Evolutionary conservation across 148 eudicot genomes (phyloP).

Genomic region (Selenicereus undatus): DNA sequence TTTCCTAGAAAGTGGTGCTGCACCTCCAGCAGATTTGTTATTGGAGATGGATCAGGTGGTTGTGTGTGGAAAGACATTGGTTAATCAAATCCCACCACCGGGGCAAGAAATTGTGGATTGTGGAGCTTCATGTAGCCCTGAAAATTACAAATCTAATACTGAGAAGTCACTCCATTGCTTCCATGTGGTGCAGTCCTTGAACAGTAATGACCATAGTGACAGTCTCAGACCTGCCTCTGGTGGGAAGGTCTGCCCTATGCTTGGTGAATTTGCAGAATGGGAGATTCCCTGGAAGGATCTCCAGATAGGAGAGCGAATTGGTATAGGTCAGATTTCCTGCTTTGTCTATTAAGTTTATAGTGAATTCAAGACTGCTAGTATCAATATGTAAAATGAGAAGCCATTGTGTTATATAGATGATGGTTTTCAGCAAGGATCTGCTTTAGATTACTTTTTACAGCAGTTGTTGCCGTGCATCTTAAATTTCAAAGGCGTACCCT

Average conservation of each 20-base stretch:
- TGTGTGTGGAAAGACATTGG: conserved; percentile 35
- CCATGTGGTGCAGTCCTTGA: conserved; percentile 27
- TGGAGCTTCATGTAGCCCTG: conserved; percentile 25
- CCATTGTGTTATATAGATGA: background rate
- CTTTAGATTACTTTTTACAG: background rate
- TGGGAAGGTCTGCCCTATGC: conserved; percentile 47
- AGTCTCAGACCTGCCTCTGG: conserved; percentile 37
- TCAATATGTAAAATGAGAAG: background rate
- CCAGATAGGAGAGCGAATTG: conserved; percentile 86
- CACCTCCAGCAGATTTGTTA: conserved; percentile 51
- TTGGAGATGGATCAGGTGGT: conserved; percentile 33
- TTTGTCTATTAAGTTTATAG: background rate
- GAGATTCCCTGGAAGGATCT: conserved; percentile 97
- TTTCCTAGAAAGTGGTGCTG: conserved; percentile 60
- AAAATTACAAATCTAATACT: conserved; percentile 30
- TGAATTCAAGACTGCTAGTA: background rate
- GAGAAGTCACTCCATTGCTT: conserved; percentile 37
- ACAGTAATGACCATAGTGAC: conserved; percentile 29
- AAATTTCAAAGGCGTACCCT: background rate
- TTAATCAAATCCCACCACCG: conserved; percentile 31
- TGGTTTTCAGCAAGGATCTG: background rate
- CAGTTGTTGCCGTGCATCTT: background rate
- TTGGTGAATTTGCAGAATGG: conserved; percentile 85
- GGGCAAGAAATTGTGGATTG: conserved; percentile 31
- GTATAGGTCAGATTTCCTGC: conserved; percentile 63